Base-by-base conservation (phyloP, 225 moss, liverwort and hornwort species). In the Marchantia paleacea region DNA sequence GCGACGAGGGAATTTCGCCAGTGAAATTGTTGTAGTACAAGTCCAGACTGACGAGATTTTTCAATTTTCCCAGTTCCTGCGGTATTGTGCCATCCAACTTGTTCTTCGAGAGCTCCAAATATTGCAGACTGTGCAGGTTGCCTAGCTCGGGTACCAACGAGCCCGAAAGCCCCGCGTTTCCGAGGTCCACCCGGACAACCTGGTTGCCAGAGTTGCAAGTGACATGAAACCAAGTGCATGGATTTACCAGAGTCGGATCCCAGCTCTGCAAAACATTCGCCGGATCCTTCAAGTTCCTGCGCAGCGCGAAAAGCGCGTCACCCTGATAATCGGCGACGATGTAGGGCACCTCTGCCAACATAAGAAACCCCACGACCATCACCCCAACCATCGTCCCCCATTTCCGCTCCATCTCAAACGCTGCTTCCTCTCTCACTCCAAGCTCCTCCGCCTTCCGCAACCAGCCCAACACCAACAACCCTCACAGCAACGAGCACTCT, bases 161-260 rank as follows among this genome's bases (percentile, higher is more conserved):
- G 26, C 87, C 87, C 52, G 81, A 78, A 62, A 87, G 66, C 65
- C 84, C 84, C 20, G 81, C 87, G 54, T 84, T 87, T 16, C 87
- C 87, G 0, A 87, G 79, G 61, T 87, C 87, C 31, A 87, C 63
- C 10, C 87, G 82, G n/a, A 84, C 57, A 28, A 87, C 87, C 81
- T 87, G 81, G 77, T 87, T 87, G 26, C 75, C 54, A 48, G 39
- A 55, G 74, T 79, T 82, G 72, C 87, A 87, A 4, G 87, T 87
- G 16, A 87, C 87, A 63, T 87, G 87, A 58, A 87, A 87, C 87
- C 87, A 87, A 29, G 87, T 87, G 76, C 87, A 87, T 3, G 87
- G 84, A 67, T 87, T 84, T 55, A 87, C 87, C 50, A 87, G 53
- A 9, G 87, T 87, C 26, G 87, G 87, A 77, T 87, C 87, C 87